Evolutionary conservation across 352 stramenopile species (phyloP).

Genomic region (Phytophthora pistaciae): DNA sequence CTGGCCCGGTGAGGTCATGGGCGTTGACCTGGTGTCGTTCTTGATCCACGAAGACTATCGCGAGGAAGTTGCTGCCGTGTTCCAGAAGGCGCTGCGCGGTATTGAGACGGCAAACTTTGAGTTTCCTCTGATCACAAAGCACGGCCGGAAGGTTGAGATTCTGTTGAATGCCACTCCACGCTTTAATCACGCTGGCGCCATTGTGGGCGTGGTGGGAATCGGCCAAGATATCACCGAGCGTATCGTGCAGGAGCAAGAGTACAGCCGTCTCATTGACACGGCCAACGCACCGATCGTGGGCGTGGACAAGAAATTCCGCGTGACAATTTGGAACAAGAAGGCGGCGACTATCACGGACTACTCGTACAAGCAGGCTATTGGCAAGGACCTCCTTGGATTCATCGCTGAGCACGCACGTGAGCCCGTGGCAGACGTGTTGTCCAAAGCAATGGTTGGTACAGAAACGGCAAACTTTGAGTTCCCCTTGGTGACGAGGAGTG

Average conservation of each 20-base stretch:
- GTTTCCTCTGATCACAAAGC: slow-evolving; percentile 86
- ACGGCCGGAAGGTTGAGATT: slow-evolving; percentile 77
- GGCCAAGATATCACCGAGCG: slow-evolving; percentile 86
- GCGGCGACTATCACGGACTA: slow-evolving; percentile 91
- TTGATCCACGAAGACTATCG: slow-evolving; percentile 84
- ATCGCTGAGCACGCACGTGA: slow-evolving; percentile 73
- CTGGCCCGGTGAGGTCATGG: slow-evolving; percentile 88
- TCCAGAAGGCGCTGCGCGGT: slow-evolving; percentile 74
- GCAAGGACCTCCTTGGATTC: slow-evolving; percentile 73
- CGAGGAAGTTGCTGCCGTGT: slow-evolving; percentile 69
- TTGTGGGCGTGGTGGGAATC: slow-evolving; percentile 82
- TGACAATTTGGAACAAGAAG: slow-evolving; percentile 96
- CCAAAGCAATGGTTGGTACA: slow-evolving; percentile 66
- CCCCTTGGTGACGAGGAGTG: slow-evolving; percentile 78
- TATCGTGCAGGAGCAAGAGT: slow-evolving; percentile 85
- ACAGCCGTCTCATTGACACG: slow-evolving; percentile 82
- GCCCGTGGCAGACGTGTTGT: slow-evolving; percentile 71
- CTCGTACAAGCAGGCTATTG: slow-evolving; percentile 87
- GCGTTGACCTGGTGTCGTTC: slow-evolving; percentile 74
- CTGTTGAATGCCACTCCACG: slow-evolving; percentile 81
- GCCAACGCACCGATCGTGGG: slow-evolving; percentile 88
- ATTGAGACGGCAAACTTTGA: slow-evolving; percentile 81
- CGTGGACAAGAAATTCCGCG: slow-evolving; percentile 80
- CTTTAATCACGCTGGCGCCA: slow-evolving; percentile 65
- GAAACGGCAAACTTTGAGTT: slow-evolving; percentile 91